Evolutionary conservation across 208 protist genomes (phyloP).

Genomic region (Trypanosomatidae sp.): DNA sequence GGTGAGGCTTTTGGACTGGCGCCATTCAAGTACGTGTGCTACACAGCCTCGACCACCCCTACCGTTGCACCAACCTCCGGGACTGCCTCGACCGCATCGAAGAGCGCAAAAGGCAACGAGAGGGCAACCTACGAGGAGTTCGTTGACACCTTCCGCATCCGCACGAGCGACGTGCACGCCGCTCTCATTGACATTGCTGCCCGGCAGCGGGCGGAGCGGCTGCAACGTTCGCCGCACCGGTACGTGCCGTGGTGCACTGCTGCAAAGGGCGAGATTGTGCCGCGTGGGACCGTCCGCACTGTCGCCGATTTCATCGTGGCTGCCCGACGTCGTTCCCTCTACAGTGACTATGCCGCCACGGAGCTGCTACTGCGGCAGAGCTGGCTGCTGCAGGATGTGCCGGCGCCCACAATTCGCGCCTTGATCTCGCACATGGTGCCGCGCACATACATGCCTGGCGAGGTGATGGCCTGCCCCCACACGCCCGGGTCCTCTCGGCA

Average conservation of each 20-base stretch:
- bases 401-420: slow-evolving; percentile 61
- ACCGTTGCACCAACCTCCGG: not conserved
- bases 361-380: slow-evolving; percentile 86
- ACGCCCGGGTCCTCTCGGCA: slow-evolving; percentile 39
- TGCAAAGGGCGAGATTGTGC: slow-evolving; percentile 6
- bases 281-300: slow-evolving; percentile 21
- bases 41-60: slow-evolving; percentile 38
- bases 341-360: slow-evolving; percentile 67
- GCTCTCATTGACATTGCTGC: slow-evolving; percentile 51
- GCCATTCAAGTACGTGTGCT: slow-evolving; percentile 57
- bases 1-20: slow-evolving; percentile 70
- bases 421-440: slow-evolving; percentile 72
- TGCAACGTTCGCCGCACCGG: slow-evolving; percentile 5
- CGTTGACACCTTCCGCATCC: slow-evolving; percentile 65
- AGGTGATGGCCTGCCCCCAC: slow-evolving; percentile 79
- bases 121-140: slow-evolving; percentile 23
- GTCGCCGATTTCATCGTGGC: slow-evolving; percentile 53
- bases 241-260: slow-evolving; percentile 25
- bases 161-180: slow-evolving; percentile 62
- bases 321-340: slow-evolving; percentile 51
- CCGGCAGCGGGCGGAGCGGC: slow-evolving; percentile 14
- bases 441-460: slow-evolving; percentile 71
- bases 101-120: slow-evolving; percentile 3
- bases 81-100: not conserved
- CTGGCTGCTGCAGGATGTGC: slow-evolving; percentile 87